Percentiles rank a stretch among this genome's conserved stretches.
Conservation (phyloP, 2,329 filamentous ascomycete genomes). For the Colletotrichum lentis region DNA sequence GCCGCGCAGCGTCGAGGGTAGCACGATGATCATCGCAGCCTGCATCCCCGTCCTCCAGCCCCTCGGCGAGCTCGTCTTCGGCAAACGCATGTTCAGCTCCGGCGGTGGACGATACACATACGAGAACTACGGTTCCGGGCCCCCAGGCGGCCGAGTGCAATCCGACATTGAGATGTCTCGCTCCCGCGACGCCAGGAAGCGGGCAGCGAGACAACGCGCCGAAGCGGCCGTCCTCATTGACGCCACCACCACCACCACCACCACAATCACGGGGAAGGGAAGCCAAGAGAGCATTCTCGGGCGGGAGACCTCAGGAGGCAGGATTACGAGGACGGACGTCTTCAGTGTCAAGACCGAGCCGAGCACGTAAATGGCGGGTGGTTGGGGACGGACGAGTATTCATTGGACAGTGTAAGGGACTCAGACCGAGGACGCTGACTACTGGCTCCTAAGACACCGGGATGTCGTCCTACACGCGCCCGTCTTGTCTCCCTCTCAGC, state of each 20-base stretch:
- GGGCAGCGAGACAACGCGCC: neutral
- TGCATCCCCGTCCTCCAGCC: slow-evolving; percentile 49
- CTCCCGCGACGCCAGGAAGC: neutral
- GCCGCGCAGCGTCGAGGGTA: slow-evolving; percentile 44
- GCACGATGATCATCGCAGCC: slow-evolving; percentile 49
- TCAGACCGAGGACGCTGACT: no score
- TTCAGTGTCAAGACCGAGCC: neutral
- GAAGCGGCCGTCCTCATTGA: slow-evolving; percentile 2
- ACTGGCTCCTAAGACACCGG: no score
- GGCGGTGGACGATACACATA: slow-evolving; percentile 10
- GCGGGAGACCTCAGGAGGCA: neutral
- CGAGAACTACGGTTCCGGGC: slow-evolving; percentile 15
- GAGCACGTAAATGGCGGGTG: neutral
- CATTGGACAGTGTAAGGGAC: no score
- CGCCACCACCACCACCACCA: neutral
- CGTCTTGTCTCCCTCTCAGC: no score
- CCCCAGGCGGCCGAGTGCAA: neutral
- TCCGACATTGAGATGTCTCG: slow-evolving; percentile 2
- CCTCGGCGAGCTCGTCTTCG: slow-evolving; percentile 36
- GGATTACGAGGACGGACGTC: neutral
- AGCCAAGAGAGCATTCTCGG: slow-evolving; percentile 14
- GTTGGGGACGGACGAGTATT: no score
- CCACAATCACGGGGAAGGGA: neutral
- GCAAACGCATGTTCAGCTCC: slow-evolving; percentile 36
- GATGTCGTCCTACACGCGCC: no score